These are phyloP conservation scores for Neurospora discreta DNA, from an alignment of 495 filamentous ascomycete species.

Conservation along the genomic window DNA sequence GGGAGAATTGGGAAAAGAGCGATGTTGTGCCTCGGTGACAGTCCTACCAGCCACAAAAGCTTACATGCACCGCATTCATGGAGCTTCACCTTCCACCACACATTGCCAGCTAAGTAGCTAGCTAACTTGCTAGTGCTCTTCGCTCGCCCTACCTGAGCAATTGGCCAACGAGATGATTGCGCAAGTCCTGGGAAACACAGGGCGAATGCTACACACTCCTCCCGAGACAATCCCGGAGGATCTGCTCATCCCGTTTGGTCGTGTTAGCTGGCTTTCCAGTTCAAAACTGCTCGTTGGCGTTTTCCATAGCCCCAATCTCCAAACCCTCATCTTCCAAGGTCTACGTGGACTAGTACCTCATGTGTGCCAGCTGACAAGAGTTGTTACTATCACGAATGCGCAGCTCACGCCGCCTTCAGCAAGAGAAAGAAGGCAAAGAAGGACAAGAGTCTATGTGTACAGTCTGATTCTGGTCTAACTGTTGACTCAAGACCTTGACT, in stretches of 20 bases:
- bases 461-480: too few relatives aligned
- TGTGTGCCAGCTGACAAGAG: neutral
- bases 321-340: neutral
- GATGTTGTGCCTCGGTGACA: neutral
- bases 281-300: neutral
- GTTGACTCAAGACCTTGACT: too few relatives aligned
- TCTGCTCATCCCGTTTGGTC: neutral
- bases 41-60: neutral
- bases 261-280: neutral
- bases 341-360: neutral
- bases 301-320: neutral
- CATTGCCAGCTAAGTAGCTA: neutral
- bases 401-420: neutral
- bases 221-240: neutral
- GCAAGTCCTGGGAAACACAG: neutral
- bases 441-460: neutral
- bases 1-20: neutral
- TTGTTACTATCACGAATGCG: neutral
- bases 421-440: neutral
- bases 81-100: neutral
- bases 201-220: neutral
- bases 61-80: neutral
- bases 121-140: neutral
- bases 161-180: neutral
- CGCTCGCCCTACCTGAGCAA: neutral